Conservation (phyloP, 331 rosid species). For the Ulmus americana region DNA sequence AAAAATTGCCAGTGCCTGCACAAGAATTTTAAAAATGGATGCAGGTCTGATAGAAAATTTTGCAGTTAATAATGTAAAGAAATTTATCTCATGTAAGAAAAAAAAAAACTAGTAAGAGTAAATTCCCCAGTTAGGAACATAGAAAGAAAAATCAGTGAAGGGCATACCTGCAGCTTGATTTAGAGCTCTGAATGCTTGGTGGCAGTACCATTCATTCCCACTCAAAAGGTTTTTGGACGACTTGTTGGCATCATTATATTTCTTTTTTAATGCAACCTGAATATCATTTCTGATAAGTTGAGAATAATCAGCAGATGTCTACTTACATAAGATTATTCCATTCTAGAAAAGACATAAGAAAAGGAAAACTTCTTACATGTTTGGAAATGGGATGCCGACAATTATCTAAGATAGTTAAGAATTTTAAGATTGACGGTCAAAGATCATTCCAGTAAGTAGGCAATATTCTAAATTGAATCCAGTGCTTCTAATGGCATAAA, state of each 20-base stretch:
- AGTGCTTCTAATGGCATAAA: conserved; percentile 1
- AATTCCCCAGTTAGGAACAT: too few relatives aligned
- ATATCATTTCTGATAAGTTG: conserved; percentile 62
- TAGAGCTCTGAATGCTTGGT: conserved; percentile 92
- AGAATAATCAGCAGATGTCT: conserved; percentile 30
- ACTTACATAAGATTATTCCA: conserved; percentile 3
- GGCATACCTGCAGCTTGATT: conserved; percentile 91
- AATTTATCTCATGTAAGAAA: too few relatives aligned
- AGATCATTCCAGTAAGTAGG: conserved; percentile 5
- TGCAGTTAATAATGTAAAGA: too few relatives aligned
- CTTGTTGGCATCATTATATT: conserved; percentile 71
- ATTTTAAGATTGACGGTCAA: background rate
- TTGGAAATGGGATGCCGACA: conserved; percentile 94
- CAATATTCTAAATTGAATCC: conserved; percentile 12
- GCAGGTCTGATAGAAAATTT: too few relatives aligned
- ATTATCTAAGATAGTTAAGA: conserved; percentile 86
- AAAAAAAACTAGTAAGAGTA: too few relatives aligned
- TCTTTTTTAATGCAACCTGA: conserved; percentile 69
- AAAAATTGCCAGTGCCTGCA: background rate
- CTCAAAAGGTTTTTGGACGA: conserved; percentile 63
- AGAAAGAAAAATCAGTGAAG: too few relatives aligned
- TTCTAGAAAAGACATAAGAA: conserved; percentile 12
- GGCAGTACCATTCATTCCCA: conserved; percentile 92
- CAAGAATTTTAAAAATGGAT: too few relatives aligned
- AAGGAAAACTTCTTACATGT: conserved; percentile 57